phyloP scores from a whole-genome alignment of 345 rosid species.

The Pistacia integerrima region DNA sequence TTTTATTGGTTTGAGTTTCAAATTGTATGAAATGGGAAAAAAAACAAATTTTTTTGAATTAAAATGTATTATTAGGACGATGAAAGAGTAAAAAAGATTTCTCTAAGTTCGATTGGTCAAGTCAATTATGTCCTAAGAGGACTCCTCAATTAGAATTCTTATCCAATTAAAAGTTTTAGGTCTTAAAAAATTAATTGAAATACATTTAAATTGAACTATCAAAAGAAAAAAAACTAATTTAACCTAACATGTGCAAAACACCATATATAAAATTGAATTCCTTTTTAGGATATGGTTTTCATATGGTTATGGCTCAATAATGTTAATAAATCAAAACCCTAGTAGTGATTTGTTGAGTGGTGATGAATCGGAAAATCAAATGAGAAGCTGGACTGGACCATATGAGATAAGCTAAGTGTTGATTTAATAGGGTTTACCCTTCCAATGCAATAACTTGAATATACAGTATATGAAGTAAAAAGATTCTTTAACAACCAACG shows the following conservation, averaged over 20 bases:
- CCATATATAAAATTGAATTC: background rate
- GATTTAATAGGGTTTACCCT: background rate
- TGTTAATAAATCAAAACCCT: too few relatives aligned
- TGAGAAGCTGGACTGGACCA: background rate
- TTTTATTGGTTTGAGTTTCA: background rate
- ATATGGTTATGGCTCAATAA: too few relatives aligned
- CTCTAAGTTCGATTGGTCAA: too few relatives aligned
- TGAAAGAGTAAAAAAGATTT: too few relatives aligned
- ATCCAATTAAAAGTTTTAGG: too few relatives aligned
- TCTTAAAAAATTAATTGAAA: too few relatives aligned
- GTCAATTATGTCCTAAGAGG: too few relatives aligned
- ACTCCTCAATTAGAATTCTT: too few relatives aligned
- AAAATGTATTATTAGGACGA: background rate
- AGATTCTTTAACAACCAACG: background rate
- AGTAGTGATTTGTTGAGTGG: too few relatives aligned
- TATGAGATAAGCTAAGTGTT: background rate
- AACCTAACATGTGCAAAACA: background rate
- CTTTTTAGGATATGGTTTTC: background rate
- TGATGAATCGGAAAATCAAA: too few relatives aligned
- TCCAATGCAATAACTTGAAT: background rate
- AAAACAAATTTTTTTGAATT: slow-evolving; percentile 5
- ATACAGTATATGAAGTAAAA: background rate
- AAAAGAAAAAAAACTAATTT: too few relatives aligned
- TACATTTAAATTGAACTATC: too few relatives aligned
- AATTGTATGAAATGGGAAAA: background rate